A percentile compares a stretch with the other conserved stretches of the same genome.
These are phyloP conservation scores for Fusarium stilboides DNA, from an alignment of 2,329 filamentous ascomycete species.

Conservation along the genomic window DNA sequence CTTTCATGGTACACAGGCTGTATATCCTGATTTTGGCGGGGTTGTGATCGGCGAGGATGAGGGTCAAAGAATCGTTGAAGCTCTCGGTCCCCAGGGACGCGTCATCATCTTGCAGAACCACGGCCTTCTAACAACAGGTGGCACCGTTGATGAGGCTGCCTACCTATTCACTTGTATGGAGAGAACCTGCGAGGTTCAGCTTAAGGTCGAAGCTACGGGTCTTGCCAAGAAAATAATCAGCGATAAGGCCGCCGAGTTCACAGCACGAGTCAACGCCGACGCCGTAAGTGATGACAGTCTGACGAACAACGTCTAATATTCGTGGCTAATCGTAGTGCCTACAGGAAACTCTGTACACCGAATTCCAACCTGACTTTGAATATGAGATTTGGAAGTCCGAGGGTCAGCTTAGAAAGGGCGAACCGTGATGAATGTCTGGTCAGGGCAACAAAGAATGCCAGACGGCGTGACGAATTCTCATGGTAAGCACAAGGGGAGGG, in stretches of 20 bases:
- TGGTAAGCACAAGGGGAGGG: too few relatives aligned
- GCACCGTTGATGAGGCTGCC: background rate
- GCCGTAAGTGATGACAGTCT: too few relatives aligned
- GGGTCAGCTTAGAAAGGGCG: constrained; percentile 18
- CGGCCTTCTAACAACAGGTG: background rate
- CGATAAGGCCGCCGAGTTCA: too few relatives aligned
- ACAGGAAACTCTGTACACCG: constrained; percentile 53
- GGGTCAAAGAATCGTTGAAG: background rate
- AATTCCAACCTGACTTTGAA: constrained; percentile 55
- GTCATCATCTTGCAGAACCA: background rate
- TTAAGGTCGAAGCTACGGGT: too few relatives aligned
- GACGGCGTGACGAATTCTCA: too few relatives aligned
- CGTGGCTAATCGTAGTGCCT: background rate
- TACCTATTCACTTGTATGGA: background rate
- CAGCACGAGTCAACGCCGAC: constrained; percentile 43
- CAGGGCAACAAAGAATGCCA: too few relatives aligned
- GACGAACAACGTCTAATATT: too few relatives aligned
- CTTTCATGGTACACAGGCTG: background rate
- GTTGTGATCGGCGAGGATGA: background rate
- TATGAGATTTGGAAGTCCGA: constrained; percentile 54
- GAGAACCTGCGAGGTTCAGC: background rate
- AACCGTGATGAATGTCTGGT: too few relatives aligned
- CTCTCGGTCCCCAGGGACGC: background rate
- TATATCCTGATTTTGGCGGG: background rate
- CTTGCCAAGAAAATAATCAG: too few relatives aligned